Percentiles rank a stretch among this genome's conserved stretches.
These are phyloP conservation scores for Mycena polygramma DNA, from an alignment of 768 basidiomycete genomes.

Conservation along the genomic window DNA sequence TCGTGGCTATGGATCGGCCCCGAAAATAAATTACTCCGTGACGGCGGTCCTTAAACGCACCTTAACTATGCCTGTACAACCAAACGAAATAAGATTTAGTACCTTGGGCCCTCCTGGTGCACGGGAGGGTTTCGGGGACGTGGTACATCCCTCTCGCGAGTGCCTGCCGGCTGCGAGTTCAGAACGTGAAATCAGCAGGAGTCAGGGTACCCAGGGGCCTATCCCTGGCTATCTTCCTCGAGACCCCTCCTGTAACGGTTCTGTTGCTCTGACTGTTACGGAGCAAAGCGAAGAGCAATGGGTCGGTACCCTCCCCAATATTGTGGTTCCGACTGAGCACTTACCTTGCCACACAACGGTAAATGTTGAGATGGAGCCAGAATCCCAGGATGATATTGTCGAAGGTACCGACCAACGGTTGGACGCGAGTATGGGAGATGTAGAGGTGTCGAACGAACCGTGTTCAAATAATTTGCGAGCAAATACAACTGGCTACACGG, in stretches of 20 bases:
- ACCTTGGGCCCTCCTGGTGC: too few species aligned
- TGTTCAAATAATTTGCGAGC: background rate
- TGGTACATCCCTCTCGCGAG: too few species aligned
- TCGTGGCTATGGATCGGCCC: too few species aligned
- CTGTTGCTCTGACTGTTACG: too few species aligned
- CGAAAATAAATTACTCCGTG: background rate
- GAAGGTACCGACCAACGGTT: background rate
- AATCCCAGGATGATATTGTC: background rate
- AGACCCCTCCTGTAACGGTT: slow-evolving; percentile 1
- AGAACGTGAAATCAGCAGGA: slow-evolving; percentile 14
- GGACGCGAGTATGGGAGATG: background rate
- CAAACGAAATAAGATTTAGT: too few species aligned
- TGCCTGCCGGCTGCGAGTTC: too few species aligned
- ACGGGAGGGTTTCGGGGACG: too few species aligned
- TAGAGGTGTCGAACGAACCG: background rate
- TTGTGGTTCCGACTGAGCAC: too few species aligned
- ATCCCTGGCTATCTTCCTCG: slow-evolving; percentile 1
- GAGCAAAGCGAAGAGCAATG: background rate
- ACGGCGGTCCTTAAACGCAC: slow-evolving; percentile 15
- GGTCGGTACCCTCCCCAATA: background rate
- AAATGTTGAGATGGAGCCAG: too few species aligned
- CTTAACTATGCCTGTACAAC: slow-evolving; percentile 2
- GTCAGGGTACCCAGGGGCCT: slow-evolving; percentile 19
- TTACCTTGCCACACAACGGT: too few species aligned
- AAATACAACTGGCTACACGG: too few species aligned